Evolutionary conservation across 306 rosid genomes (phyloP), one percentile per base, ranked within the genome.

Genomic region (Carpinus viminea): DNA sequence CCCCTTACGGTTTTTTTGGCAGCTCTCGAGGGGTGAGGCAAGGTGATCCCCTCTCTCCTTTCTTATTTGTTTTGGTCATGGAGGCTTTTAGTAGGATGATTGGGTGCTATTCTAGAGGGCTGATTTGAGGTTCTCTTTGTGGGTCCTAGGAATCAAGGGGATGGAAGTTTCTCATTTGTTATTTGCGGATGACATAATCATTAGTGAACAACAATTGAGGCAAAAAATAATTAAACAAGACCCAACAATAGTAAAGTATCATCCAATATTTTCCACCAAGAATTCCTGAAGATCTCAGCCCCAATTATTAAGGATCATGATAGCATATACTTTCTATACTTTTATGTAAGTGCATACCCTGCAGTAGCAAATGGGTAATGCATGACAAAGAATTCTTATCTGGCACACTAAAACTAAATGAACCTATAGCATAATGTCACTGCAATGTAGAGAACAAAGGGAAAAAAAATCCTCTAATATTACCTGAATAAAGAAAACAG

Each of bases 401-500:
- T 34, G 12, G 36, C 36, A 66, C 1, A 16, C 47, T 66, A 36
- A 38, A 65, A 65, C 71, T 11, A 15, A 65, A 36, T 5, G 7
- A 65, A 34, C 72, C 48, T 66, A 66, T 8, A 54, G 68, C 52
- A 54, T 45, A 75, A 52, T 52, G 62, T 28, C 59, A 75, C 78
- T 57, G 59, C 43, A 41, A 76, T 36, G 31, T 59, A 79, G 73
- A 68, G 41, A 18, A 70, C 21, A 72, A 83, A 79, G 26, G 16
- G 12, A 38, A 16, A 66, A 2, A 71, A 57, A 75, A 74, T 48
- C 55, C 38, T 66, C n/a, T 70, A 9, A 64, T 12, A 10, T 55
- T 75, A 91, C 97, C 98, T 94, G 98, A 82, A 90, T 83, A 86
- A 94, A 94, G 87, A 94, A 94, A 80, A 94, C 81, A 72, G 98